Evolutionary conservation across 306 rosid genomes (phyloP).

Genomic region (Prunus mira): DNA sequence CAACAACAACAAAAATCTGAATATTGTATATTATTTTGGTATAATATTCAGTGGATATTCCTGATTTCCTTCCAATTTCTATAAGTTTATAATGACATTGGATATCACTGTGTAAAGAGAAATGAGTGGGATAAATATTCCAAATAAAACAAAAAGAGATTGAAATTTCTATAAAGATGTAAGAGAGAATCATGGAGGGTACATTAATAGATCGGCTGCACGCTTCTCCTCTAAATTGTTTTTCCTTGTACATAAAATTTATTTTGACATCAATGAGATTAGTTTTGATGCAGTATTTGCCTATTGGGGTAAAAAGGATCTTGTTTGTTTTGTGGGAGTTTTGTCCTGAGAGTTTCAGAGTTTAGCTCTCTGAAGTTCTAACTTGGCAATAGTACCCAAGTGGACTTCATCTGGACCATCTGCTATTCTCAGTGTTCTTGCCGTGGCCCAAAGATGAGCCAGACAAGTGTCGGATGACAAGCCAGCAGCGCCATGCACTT

Average conservation of each 20-base stretch:
- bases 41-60: too few relatives aligned
- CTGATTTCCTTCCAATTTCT: too few relatives aligned
- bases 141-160: too few relatives aligned
- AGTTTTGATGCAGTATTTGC: neutral
- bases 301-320: neutral
- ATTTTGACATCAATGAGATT: neutral
- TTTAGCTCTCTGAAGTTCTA: slow-evolving; percentile 71
- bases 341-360: slow-evolving; percentile 37
- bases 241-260: neutral
- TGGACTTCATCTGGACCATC: slow-evolving; percentile 99
- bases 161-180: too few relatives aligned
- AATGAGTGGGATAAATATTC: too few relatives aligned
- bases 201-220: neutral
- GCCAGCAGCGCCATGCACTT: slow-evolving; percentile 94
- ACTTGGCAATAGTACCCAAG: slow-evolving; percentile 89
- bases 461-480: slow-evolving; percentile 82
- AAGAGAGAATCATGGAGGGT: neutral
- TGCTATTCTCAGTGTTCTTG: slow-evolving; percentile 88
- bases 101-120: too few relatives aligned
- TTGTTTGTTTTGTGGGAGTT: neutral
- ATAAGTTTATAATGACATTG: too few relatives aligned
- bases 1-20: too few relatives aligned
- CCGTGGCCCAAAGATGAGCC: slow-evolving; percentile 88
- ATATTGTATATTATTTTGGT: too few relatives aligned
- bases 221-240: neutral